These are phyloP conservation scores for Murraya paniculata DNA, from an alignment of 345 rosid genomes.

Conservation along the genomic window DNA sequence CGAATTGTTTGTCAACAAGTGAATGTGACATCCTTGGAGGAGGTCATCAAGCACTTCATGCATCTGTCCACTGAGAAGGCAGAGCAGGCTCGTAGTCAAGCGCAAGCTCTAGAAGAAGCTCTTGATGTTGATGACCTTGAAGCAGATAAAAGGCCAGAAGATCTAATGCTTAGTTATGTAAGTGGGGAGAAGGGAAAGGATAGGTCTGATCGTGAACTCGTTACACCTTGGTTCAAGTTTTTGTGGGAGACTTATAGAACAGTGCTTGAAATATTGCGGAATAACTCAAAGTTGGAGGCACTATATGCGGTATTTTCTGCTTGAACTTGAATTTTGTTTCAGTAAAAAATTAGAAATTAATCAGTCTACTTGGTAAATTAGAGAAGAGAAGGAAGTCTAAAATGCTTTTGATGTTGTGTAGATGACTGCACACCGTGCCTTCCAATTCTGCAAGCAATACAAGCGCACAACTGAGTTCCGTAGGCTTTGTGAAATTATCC, in stretches of 20 bases:
- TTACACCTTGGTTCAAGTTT: slow-evolving; percentile 99
- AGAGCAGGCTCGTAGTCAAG: slow-evolving; percentile 93
- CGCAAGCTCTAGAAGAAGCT: slow-evolving; percentile 93
- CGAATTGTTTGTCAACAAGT: slow-evolving; percentile 96
- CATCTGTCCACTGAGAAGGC: slow-evolving; percentile 97
- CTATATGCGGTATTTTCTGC: slow-evolving; percentile 79
- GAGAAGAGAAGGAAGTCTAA: background rate
- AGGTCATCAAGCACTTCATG: slow-evolving; percentile 95
- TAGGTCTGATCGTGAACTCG: slow-evolving; percentile 95
- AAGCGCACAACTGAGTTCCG: slow-evolving; percentile 93
- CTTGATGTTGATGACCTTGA: slow-evolving; percentile 99
- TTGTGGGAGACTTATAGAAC: slow-evolving; percentile 99
- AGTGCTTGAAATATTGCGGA: slow-evolving; percentile 90
- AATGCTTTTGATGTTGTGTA: slow-evolving; percentile 26
- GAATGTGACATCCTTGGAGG: slow-evolving; percentile 91
- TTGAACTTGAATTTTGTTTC: background rate
- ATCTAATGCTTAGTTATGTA: slow-evolving; percentile 95
- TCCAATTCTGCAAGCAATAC: slow-evolving; percentile 97
- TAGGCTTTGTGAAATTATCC: slow-evolving; percentile 91
- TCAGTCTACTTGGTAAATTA: background rate
- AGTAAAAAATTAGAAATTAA: background rate
- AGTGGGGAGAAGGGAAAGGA: slow-evolving; percentile 99
- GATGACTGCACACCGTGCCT: slow-evolving; percentile 99
- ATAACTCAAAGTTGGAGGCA: slow-evolving; percentile 96
- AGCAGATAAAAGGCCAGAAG: slow-evolving; percentile 96